phyloP scores from a whole-genome alignment of 345 rosid species.

The Diplotaxis tenuifolia region DNA sequence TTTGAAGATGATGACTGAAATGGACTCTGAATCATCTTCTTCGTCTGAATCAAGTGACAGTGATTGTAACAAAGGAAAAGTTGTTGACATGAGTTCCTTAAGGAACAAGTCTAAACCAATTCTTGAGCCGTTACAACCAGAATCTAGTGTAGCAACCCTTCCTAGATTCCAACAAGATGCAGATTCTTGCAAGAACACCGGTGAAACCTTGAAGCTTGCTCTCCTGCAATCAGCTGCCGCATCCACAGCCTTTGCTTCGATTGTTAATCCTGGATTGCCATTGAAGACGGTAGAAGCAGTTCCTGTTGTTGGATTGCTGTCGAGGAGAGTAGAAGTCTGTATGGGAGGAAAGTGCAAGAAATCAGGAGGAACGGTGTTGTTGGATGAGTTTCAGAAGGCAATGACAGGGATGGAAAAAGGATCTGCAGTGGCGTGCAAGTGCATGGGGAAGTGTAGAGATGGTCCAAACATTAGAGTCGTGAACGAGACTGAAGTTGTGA shows the following conservation, averaged over 20 bases:
- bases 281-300: constrained; percentile 12
- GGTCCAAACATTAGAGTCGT: constrained; percentile 63
- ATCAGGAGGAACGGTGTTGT: constrained; percentile 52
- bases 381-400: constrained; percentile 56
- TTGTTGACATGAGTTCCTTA: constrained; percentile 49
- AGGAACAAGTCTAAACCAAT: constrained; percentile 26
- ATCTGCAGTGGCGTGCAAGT: constrained; percentile 62
- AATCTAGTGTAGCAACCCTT: constrained; percentile 12
- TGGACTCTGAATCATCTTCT: constrained; percentile 42
- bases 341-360: constrained; percentile 79
- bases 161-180: constrained; percentile 2
- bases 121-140: constrained; percentile 11
- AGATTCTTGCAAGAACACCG: constrained; percentile 14
- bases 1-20: constrained; percentile 31
- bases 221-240: constrained; percentile 13
- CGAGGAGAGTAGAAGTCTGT: constrained; percentile 62
- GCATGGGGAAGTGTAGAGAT: constrained; percentile 74
- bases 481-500: constrained; percentile 18
- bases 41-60: constrained; percentile 53
- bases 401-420: constrained; percentile 48
- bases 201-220: constrained; percentile 27
- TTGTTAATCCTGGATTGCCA: constrained; percentile 3
- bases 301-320: constrained; percentile 2
- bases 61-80: constrained; percentile 45
- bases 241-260: constrained; percentile 8